Base-by-base conservation (phyloP, 2,329 filamentous ascomycete species). In the Scolecobasidium constrictum region DNA sequence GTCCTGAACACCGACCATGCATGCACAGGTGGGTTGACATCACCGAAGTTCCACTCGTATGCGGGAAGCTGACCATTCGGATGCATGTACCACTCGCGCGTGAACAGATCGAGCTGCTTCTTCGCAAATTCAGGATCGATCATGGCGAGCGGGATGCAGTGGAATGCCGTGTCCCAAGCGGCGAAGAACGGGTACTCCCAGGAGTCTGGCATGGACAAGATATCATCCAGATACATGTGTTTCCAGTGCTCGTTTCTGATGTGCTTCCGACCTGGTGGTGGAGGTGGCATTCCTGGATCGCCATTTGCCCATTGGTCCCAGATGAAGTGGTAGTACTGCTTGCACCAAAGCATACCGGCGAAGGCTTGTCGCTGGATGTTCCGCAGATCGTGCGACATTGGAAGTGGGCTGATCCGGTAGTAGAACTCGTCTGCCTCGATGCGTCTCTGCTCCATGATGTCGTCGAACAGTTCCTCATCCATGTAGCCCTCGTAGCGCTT, bases 141-240 rank as follows among this genome's bases (percentile, higher is more conserved):
- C 88, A 96, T 95, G 31, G 92, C 85, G 47, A 96, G 66, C 0
- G 88, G 86, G 52, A 96, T 94, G 58, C 88, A 94, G 65, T 96
- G 92, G 63, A 96, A 96, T 4, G 88, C 90, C 43, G 84, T 90
- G 60, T 96, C 90, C 90, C 90, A 96, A 3, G 90, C 90, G 16
- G 88, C 88, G 60, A 95, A 95, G 69, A 95, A 96, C 0, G 90
- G 90, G 54, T 96, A 96, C 56, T 96, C 90, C 90, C 90, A 96
- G 0, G 88, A 94, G 61, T 96, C 90, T 1, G 90, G 92, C 90
- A 96, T 95, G 1, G 90, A 95, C 23, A 96, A 63, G 48, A 96
- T 87, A 58, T 96, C 90, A 51, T 96, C 92, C 52, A 94, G 78
- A 61, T 95, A 76, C 73, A 96, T 79, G 61, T 96, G 90, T 56